Conservation (phyloP, 83 land plant species). For the Diphasiastrum complanatum region DNA sequence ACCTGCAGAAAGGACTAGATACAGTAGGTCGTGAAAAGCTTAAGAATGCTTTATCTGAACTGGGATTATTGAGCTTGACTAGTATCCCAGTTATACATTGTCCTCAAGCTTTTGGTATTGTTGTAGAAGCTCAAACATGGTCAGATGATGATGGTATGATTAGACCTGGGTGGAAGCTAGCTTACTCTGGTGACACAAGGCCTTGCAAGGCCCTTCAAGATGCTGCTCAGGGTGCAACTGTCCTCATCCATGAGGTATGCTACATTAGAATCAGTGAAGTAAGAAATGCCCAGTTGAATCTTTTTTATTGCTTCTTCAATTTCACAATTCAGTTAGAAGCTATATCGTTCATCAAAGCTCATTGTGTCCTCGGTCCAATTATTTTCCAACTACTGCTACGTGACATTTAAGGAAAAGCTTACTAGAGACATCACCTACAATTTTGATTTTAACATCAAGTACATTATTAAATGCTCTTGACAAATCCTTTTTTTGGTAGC, state of each 20-base stretch:
- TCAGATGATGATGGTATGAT: conserved; percentile 25
- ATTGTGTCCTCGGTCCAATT: too few species aligned
- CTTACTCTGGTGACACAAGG: conserved; percentile 97
- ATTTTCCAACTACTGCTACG: too few species aligned
- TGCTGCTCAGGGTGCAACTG: conserved; percentile 83
- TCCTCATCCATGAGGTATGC: conserved; percentile 97
- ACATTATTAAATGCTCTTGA: too few species aligned
- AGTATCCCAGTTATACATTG: conserved; percentile 93
- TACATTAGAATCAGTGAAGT: too few species aligned
- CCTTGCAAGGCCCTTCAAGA: conserved; percentile 74
- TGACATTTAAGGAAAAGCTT: too few species aligned
- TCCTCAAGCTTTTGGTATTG: conserved; percentile 82
- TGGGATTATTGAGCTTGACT: conserved; percentile 52
- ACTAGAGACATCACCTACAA: too few species aligned
- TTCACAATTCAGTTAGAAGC: too few species aligned
- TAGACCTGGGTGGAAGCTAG: conserved; percentile 92
- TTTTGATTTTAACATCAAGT: too few species aligned
- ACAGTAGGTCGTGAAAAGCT: conserved; percentile 41
- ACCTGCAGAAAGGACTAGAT: conserved; percentile 34
- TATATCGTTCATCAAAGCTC: too few species aligned
- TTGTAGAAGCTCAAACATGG: conserved; percentile 50
- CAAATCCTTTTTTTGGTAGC: too few species aligned
- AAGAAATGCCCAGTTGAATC: conserved; percentile 10
- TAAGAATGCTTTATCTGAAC: conserved; percentile 42
- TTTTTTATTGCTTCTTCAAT: neutral